Conservation (phyloP, 2,329 filamentous ascomycete species). For the Paecilomyces dactylethromorphus region DNA sequence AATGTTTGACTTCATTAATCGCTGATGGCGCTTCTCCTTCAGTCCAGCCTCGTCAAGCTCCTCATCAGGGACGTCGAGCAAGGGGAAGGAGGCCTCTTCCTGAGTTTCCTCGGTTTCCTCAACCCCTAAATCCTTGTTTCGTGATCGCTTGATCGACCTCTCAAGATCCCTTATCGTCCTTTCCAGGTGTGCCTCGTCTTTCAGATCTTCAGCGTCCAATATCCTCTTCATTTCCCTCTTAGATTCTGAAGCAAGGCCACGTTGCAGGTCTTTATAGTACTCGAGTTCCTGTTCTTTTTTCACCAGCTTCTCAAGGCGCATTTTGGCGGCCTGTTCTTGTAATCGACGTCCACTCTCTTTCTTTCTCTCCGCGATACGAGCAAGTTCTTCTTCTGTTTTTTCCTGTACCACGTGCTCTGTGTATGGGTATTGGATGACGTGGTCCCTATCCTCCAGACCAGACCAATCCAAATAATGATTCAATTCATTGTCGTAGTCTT, state of each 20-base stretch:
- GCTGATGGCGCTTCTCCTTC: slow-evolving; percentile 89
- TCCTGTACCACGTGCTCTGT: slow-evolving; percentile 85
- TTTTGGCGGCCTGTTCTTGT: slow-evolving; percentile 94
- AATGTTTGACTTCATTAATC: slow-evolving; percentile 87
- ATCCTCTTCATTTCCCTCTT: slow-evolving; percentile 88
- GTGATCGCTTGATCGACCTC: slow-evolving; percentile 77
- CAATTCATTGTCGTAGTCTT: slow-evolving; percentile 75
- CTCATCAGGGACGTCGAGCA: slow-evolving; percentile 85
- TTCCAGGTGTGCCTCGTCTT: slow-evolving; percentile 82
- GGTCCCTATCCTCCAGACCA: slow-evolving; percentile 80
- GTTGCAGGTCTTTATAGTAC: slow-evolving; percentile 81
- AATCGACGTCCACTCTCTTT: slow-evolving; percentile 87
- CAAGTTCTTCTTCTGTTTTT: slow-evolving; percentile 92
- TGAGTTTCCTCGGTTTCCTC: slow-evolving; percentile 73
- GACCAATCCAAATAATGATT: slow-evolving; percentile 79
- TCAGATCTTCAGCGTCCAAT: slow-evolving; percentile 84
- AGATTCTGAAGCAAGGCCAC: slow-evolving; percentile 63
- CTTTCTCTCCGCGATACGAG: slow-evolving; percentile 82
- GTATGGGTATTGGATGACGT: slow-evolving; percentile 86
- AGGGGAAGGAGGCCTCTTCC: slow-evolving; percentile 72
- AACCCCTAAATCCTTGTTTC: slow-evolving; percentile 89
- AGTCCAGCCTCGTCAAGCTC: slow-evolving; percentile 84
- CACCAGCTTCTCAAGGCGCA: slow-evolving; percentile 90
- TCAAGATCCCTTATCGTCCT: slow-evolving; percentile 83
- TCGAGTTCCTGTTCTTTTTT: slow-evolving; percentile 93